A percentile compares a stretch with the other conserved stretches of the same genome.
Conservation (phyloP, 2,329 filamentous ascomycete species). For the Phialophora chinensis region DNA sequence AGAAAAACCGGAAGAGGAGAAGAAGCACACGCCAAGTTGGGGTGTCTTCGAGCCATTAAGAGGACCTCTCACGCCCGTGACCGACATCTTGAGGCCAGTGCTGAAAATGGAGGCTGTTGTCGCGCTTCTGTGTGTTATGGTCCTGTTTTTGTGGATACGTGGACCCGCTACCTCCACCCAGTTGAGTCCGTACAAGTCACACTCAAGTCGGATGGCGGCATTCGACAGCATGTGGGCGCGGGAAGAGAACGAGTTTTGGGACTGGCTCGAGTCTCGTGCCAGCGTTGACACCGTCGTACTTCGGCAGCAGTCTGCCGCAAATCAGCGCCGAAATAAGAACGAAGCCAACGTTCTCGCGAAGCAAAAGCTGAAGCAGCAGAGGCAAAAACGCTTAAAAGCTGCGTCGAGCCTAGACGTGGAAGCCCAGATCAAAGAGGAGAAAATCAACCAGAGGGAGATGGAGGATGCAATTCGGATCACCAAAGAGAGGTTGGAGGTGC, state of each 20-base stretch:
- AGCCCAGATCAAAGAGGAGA: constrained; percentile 65
- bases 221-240: constrained; percentile 93
- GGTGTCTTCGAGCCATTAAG: constrained; percentile 81
- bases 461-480: constrained; percentile 83
- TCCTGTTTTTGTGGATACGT: constrained; percentile 77
- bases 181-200: constrained; percentile 41
- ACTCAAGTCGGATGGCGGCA: constrained; percentile 73
- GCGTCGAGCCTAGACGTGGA: constrained; percentile 56
- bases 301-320: constrained; percentile 38
- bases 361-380: constrained; percentile 34
- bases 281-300: constrained; percentile 66
- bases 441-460: constrained; percentile 75
- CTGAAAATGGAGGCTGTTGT: constrained; percentile 79
- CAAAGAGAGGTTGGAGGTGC: constrained; percentile 77
- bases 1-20: constrained; percentile 51
- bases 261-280: constrained; percentile 87
- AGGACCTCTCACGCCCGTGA: constrained; percentile 70
- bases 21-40: constrained; percentile 65
- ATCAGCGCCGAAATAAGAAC: constrained; percentile 4
- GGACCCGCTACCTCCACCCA: constrained; percentile 41
- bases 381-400: constrained; percentile 39
- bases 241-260: constrained; percentile 89
- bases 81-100: constrained; percentile 72
- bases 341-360: constrained; percentile 37
- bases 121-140: constrained; percentile 72